A percentile compares a stretch with the other conserved stretches of the same genome.
phyloP scores from a whole-genome alignment of 2,329 filamentous ascomycete genomes.

The Dactylella cylindrospora region DNA sequence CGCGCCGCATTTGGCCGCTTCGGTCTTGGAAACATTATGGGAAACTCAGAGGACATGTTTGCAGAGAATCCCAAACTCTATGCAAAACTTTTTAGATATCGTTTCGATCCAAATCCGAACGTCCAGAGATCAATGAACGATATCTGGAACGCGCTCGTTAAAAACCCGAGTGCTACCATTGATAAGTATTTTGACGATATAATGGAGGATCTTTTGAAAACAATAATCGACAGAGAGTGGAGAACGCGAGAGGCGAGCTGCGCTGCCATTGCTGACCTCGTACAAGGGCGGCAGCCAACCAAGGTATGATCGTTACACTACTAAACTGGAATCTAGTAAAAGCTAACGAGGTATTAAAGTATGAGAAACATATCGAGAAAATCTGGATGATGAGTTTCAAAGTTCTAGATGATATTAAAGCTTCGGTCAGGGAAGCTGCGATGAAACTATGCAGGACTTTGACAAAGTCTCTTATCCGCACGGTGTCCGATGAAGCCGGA shows the following conservation, averaged over 20 bases:
- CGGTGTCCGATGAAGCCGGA: conserved; percentile 47
- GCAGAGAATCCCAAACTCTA: conserved; percentile 88
- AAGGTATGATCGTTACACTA: conserved; percentile 16
- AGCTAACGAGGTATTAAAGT: too few relatives aligned
- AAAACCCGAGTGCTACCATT: conserved; percentile 75
- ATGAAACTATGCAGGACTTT: conserved; percentile 78
- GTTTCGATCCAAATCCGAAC: conserved; percentile 91
- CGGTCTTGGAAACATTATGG: conserved; percentile 86
- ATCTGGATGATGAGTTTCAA: conserved; percentile 87
- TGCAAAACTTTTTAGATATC: conserved; percentile 88
- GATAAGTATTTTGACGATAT: conserved; percentile 84
- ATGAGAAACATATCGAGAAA: conserved; percentile 78
- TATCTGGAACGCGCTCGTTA: conserved; percentile 95
- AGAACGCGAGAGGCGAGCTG: conserved; percentile 89
- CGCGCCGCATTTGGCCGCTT: conserved; percentile 93
- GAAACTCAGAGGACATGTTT: conserved; percentile 72
- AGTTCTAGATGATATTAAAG: conserved; percentile 94
- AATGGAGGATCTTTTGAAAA: conserved; percentile 80
- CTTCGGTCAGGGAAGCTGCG: conserved; percentile 78
- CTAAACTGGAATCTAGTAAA: too few relatives aligned
- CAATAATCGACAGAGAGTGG: conserved; percentile 89
- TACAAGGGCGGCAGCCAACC: conserved; percentile 68
- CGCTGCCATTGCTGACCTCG: conserved; percentile 80
- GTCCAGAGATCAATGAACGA: conserved; percentile 95
- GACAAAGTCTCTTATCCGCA: conserved; percentile 77